Evolutionary conservation across 345 rosid species (phyloP).

Genomic region (Lenwebbia sp.): DNA sequence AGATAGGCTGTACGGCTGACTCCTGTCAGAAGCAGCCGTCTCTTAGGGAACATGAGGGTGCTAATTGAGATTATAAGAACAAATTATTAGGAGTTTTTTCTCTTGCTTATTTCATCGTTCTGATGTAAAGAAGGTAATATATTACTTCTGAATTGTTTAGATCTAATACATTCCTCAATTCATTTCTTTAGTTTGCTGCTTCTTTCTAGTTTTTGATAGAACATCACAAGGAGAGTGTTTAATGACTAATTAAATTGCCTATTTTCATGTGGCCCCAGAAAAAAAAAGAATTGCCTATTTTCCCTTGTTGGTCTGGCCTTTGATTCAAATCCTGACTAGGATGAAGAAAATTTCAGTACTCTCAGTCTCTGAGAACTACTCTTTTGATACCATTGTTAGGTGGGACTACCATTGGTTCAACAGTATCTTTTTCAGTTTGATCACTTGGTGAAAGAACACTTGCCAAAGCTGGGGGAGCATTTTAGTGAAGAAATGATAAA

Average conservation of each 20-base stretch:
- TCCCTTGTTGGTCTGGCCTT: not conserved
- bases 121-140: not conserved
- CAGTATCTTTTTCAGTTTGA: slow-evolving; percentile 80
- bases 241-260: not conserved
- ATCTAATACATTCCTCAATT: not conserved
- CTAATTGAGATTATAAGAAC: not conserved
- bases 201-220: not conserved
- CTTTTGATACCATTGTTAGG: slow-evolving; percentile 23
- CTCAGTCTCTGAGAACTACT: not conserved
- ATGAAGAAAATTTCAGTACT: not conserved
- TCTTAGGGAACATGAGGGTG: not conserved
- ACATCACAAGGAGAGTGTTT: not conserved
- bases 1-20: not conserved
- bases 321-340: not conserved
- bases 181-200: not conserved
- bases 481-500: slow-evolving; percentile 83
- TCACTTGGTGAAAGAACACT: slow-evolving; percentile 54
- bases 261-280: not conserved
- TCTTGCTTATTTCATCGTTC: not conserved
- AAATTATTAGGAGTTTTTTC: not conserved
- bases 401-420: slow-evolving; percentile 92
- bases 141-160: not conserved
- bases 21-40: not conserved
- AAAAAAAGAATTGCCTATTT: not conserved
- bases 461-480: slow-evolving; percentile 93